Conservation (phyloP, 2,329 filamentous ascomycete species). For the Leptosphaerulina australis region DNA sequence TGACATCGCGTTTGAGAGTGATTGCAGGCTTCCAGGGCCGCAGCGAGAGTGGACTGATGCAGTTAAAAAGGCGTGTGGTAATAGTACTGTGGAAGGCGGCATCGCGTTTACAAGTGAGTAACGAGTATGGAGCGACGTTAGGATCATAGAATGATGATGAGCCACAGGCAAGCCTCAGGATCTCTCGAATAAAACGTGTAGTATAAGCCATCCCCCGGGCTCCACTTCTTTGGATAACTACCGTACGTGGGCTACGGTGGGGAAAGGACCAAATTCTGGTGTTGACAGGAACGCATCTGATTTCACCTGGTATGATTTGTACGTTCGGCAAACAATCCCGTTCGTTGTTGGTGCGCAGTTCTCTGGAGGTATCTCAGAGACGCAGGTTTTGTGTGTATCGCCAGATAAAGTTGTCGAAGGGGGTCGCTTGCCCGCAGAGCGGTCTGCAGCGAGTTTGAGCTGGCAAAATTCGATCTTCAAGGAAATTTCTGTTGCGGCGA, state of each 20-base stretch:
- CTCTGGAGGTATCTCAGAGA: neutral
- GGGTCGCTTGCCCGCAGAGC: neutral
- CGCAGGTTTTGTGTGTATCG: constrained; percentile 8
- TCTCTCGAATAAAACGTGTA: constrained; percentile 1
- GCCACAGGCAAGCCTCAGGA: neutral
- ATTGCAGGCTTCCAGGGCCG: neutral
- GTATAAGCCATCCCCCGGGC: constrained; percentile 1
- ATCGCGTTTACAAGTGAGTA: neutral
- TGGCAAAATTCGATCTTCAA: neutral
- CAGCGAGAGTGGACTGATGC: neutral
- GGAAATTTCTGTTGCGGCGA: neutral
- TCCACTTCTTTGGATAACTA: neutral
- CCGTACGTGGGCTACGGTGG: neutral
- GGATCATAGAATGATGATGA: neutral
- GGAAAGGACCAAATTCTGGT: neutral
- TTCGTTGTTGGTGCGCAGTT: constrained; percentile 7
- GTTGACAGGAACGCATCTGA: neutral
- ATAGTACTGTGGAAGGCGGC: neutral
- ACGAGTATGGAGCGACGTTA: no score
- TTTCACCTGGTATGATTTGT: constrained; percentile 7
- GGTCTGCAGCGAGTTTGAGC: neutral
- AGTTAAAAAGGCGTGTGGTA: neutral
- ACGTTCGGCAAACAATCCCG: constrained; percentile 4
- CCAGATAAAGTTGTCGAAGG: constrained; percentile 2
- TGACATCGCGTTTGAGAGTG: neutral